Evolutionary conservation across 2,329 filamentous ascomycete species (phyloP), one percentile per base, ranked within the genome.

Genomic region (Lecanicillium sp.): DNA sequence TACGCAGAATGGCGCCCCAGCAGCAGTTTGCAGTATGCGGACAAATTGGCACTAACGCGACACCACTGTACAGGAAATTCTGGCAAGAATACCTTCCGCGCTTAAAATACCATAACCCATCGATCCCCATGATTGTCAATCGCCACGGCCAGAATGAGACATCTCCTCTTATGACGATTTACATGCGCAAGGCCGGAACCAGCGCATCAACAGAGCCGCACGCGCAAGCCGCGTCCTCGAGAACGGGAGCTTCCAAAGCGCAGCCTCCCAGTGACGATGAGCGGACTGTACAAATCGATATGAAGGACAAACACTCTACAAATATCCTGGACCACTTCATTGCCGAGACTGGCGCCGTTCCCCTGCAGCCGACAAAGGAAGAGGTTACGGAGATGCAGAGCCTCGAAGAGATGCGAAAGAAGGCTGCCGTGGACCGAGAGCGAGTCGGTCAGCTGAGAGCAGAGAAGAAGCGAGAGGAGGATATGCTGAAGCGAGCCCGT

Each of bases 51-150:
- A 17, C 33, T 17, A 39, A n/a, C 34, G 9, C 33, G 56, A n/a
- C n/a, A n/a, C n/a, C 20, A 13, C 12, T 20, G 17, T 30, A 43
- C 48, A 94, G 89, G 55, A 87, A 87, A 67, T 96, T 98, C 74
- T 95, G 87, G 86, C 79, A 76, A 47, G 70, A 81, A 44, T 83
- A 80, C 57, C 79, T 97, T 34, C 86, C 87, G 17, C 79, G 87
- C 41, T 71, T 98, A 49, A 96, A 98, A 72, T 98, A 81, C 68
- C 84, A 94, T 72, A 98, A 98, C 60, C 92, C 92, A 1, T 66
- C 79, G 11, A 62, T 96, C 33, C 78, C 83, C 31, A 94, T 97
- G 74, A 80, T 85, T 43, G 77, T 95, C 52, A 81, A 83, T 60
- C 83, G 85, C 43, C 80, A 75, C 46, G 52, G 59, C 28, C 64